phyloP scores from a whole-genome alignment of 495 filamentous ascomycete genomes.

The Pseudomonodictys pantanalensis region DNA sequence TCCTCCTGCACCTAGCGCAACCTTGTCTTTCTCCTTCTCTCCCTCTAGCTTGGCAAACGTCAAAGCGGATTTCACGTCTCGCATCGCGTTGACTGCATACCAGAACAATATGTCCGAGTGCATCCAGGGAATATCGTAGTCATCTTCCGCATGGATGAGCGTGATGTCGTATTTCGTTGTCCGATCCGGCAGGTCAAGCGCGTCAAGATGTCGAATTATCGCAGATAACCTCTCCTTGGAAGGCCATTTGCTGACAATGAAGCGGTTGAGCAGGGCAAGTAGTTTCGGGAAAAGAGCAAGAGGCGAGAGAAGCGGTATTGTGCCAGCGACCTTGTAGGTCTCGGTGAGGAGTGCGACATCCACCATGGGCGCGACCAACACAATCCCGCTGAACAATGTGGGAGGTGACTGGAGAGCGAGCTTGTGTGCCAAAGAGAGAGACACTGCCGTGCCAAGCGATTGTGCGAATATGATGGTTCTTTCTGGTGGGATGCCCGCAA shows the following conservation, averaged over 20 bases:
- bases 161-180: conserved; percentile 14
- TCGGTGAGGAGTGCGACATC: conserved; percentile 46
- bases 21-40: conserved; percentile 39
- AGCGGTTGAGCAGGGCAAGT: conserved; percentile 27
- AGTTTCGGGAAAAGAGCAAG: conserved; percentile 42
- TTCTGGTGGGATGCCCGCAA: conserved; percentile 25
- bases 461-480: conserved; percentile 35
- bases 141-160: conserved; percentile 35
- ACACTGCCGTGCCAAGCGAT: conserved; percentile 35
- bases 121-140: conserved; percentile 40
- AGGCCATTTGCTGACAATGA: conserved; percentile 36
- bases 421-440: conserved; percentile 20
- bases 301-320: conserved; percentile 46
- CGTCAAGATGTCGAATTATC: conserved; percentile 25
- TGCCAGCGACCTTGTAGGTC: conserved; percentile 49
- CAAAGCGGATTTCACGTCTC: conserved; percentile 28
- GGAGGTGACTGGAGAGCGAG: conserved; percentile 20
- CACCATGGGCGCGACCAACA: conserved; percentile 45
- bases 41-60: conserved; percentile 43
- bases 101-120: conserved; percentile 46
- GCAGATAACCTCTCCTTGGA: conserved; percentile 30
- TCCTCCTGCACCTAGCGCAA: conserved; percentile 47
- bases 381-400: conserved; percentile 30
- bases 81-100: conserved; percentile 47
- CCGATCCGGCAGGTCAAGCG: background rate